Evolutionary conservation across 257 asterid genomes (phyloP), one percentile per base, ranked within the genome.

Genomic region (Rehmannia glutinosa): DNA sequence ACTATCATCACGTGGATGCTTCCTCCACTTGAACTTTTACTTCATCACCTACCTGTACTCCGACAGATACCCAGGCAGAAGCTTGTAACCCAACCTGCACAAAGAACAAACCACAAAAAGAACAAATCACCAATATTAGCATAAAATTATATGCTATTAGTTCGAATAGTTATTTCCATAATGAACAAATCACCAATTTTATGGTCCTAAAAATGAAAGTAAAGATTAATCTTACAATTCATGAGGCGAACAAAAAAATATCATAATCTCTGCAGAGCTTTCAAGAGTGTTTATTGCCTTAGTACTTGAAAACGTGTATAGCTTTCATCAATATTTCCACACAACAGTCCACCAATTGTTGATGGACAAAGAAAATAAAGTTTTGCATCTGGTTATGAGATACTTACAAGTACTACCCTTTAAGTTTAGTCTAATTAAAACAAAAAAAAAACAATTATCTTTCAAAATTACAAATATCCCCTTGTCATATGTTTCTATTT

Each of bases 1-100:
- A 80, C 78, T 45, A 69, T 92, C 97, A 51, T 90, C 87, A 8
- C 98, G 98, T 15, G 99, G 97, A 81, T 85, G 93, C 94, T 64
- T 85, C 87, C 71, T 85, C 97, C 67, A 90, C 95, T 73, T 36
- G 57, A 46, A 94, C 96, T 62, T 84, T 84, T 35, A 94, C 90
- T 75, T 88, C 90, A 64, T 88, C 95, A 6, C 99, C 99, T 33
- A 94, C 58, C 36, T 85, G 87, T 64, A 83, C 86, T 36, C 97
- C 99, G 9, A 81, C 67, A 16, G 97, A 85, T 62, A 91, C 96
- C 91, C 85, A 82, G 36, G 66, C 87, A 11, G 96, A 88, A 58
- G 88, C 88, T 78, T 91, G 97, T 28, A 88, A 21, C 45, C 97
- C 99, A 49, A 91, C 91, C 99, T 94, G 82, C 70, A 78, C 65